phyloP scores from a whole-genome alignment of 2,329 filamentous ascomycete species.

The Tricladium varicosporioides region DNA sequence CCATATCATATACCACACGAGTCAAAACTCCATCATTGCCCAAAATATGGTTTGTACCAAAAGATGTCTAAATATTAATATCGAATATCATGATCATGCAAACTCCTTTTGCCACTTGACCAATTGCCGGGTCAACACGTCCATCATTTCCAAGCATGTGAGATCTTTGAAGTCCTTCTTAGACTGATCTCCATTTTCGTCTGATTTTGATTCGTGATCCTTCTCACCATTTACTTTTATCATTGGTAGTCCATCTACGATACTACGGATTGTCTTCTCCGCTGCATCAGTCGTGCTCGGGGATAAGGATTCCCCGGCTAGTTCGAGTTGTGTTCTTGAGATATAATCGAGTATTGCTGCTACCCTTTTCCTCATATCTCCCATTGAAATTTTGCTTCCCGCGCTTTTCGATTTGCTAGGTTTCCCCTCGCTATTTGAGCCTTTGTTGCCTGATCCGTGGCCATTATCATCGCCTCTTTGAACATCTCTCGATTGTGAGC shows the following conservation, averaged over 20 bases:
- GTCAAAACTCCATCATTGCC: neutral
- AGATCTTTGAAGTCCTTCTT: constrained; percentile 69
- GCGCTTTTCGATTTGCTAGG: constrained; percentile 33
- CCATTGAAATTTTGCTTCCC: constrained; percentile 70
- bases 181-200: constrained; percentile 26
- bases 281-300: constrained; percentile 40
- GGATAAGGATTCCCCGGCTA: constrained; percentile 62
- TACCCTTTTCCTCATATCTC: constrained; percentile 83
- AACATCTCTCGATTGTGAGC: constrained; percentile 47
- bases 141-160: constrained; percentile 44
- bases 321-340: constrained; percentile 80
- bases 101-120: constrained; percentile 38
- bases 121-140: constrained; percentile 39
- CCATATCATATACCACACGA: neutral
- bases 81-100: constrained; percentile 17
- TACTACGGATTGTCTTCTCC: constrained; percentile 34
- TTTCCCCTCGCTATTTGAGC: constrained; percentile 36
- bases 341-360: constrained; percentile 88
- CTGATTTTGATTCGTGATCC: constrained; percentile 32
- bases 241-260: constrained; percentile 34
- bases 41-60: neutral
- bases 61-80: neutral
- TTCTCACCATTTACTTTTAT: constrained; percentile 39
- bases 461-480: constrained; percentile 45
- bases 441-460: constrained; percentile 41